Evolutionary conservation across 2,329 filamentous ascomycete genomes (phyloP).

Genomic region (Fusarium sp.): DNA sequence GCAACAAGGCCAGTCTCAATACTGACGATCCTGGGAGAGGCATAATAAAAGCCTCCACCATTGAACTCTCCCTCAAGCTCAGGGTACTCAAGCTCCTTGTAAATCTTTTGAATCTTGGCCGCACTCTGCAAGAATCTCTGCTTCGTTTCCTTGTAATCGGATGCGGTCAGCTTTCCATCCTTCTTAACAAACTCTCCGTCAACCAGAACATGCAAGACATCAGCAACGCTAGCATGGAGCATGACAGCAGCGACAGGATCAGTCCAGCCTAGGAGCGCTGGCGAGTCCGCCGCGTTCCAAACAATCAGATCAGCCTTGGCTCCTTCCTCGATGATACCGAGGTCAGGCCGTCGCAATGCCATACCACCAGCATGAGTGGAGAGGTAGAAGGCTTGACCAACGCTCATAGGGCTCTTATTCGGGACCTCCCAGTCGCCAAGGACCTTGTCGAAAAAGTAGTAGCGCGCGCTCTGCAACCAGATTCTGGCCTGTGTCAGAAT

Average conservation of each 20-base stretch:
- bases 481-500: constrained; percentile 65
- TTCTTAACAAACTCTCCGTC: constrained; percentile 55
- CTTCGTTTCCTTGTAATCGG: constrained; percentile 47
- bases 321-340: constrained; percentile 62
- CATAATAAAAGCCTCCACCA: constrained; percentile 12
- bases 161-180: constrained; percentile 54
- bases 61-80: constrained; percentile 46
- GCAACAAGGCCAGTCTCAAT: not conserved
- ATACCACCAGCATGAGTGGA: constrained; percentile 65
- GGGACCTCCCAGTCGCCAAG: constrained; percentile 59
- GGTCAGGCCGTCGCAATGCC: constrained; percentile 62
- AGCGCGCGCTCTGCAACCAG: constrained; percentile 63
- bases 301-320: constrained; percentile 68
- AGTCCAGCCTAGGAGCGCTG: constrained; percentile 64
- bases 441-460: constrained; percentile 54
- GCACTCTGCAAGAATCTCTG: constrained; percentile 53
- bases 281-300: constrained; percentile 61
- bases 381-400: constrained; percentile 66
- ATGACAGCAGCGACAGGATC: constrained; percentile 69
- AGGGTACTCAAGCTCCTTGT: constrained; percentile 44
- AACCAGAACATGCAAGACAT: constrained; percentile 64
- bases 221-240: constrained; percentile 65
- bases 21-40: not conserved
- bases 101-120: constrained; percentile 48
- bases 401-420: constrained; percentile 63